phyloP scores from a whole-genome alignment of 371 early-diverging fungal species.

The Capniomyces stellatus region DNA sequence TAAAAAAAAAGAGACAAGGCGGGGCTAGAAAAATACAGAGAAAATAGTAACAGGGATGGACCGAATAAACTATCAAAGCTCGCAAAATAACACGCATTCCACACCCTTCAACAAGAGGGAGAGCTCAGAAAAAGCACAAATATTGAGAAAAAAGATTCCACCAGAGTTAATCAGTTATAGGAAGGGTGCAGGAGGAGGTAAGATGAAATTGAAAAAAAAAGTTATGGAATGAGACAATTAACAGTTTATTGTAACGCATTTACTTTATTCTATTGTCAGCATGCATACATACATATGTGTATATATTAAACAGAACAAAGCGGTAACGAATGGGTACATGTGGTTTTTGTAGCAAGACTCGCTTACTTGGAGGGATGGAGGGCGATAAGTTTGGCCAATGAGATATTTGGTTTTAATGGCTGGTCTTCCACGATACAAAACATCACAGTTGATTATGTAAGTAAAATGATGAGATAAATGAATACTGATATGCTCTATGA shows the following conservation, averaged over 20 bases:
- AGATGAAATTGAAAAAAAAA: no score
- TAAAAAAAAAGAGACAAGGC: no score
- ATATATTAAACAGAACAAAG: no score
- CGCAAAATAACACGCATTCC: neutral
- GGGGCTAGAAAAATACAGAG: no score
- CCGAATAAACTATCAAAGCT: neutral
- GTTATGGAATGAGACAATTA: no score
- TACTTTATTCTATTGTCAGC: neutral
- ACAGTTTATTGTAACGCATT: neutral
- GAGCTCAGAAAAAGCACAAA: neutral
- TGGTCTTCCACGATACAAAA: conserved; percentile 78
- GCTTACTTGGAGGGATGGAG: conserved; percentile 86
- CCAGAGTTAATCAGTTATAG: neutral
- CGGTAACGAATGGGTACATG: no score
- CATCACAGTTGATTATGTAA: conserved; percentile 60
- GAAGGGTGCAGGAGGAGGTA: neutral
- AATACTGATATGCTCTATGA: no score
- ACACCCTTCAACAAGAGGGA: neutral
- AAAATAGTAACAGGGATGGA: neutral
- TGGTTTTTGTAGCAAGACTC: neutral
- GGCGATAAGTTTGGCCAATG: conserved; percentile 82
- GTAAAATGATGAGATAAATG: no score
- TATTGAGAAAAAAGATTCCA: neutral
- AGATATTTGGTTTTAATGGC: conserved; percentile 95
- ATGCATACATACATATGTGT: neutral